Evolutionary conservation across 495 filamentous ascomycete species (phyloP).

Genomic region (Trichoderma parareesei): DNA sequence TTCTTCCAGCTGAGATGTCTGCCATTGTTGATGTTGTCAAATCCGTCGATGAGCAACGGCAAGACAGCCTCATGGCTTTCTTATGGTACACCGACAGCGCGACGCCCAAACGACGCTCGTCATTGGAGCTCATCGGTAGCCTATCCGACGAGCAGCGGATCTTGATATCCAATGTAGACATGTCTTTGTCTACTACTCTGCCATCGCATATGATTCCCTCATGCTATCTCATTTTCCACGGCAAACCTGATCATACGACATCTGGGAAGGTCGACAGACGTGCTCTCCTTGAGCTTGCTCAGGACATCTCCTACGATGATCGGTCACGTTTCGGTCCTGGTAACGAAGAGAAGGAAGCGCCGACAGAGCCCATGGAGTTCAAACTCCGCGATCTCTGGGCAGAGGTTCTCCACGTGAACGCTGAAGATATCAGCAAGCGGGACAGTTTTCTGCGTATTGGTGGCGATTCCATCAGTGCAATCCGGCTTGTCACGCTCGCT

Average conservation of each 20-base stretch:
- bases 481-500: neutral
- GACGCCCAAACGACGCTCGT: neutral
- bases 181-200: neutral
- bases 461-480: slow-evolving; percentile 9
- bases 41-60: neutral
- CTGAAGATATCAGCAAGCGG: slow-evolving; percentile 28
- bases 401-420: neutral
- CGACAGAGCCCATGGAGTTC: neutral
- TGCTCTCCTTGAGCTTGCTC: neutral
- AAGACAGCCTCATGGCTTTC: neutral
- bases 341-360: neutral
- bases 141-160: neutral
- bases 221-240: neutral
- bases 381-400: slow-evolving; percentile 5
- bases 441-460: slow-evolving; percentile 46
- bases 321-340: slow-evolving; percentile 14
- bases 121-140: neutral
- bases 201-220: slow-evolving; percentile 3
- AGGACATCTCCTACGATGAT: neutral
- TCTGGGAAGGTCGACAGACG: neutral
- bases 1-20: slow-evolving; percentile 7
- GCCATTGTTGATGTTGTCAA: slow-evolving; percentile 13
- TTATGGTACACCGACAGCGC: neutral
- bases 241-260: neutral
- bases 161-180: neutral